These are phyloP conservation scores for Setaria viridis DNA, from an alignment of 202 grass and related monocot genomes.

Conservation along the genomic window DNA sequence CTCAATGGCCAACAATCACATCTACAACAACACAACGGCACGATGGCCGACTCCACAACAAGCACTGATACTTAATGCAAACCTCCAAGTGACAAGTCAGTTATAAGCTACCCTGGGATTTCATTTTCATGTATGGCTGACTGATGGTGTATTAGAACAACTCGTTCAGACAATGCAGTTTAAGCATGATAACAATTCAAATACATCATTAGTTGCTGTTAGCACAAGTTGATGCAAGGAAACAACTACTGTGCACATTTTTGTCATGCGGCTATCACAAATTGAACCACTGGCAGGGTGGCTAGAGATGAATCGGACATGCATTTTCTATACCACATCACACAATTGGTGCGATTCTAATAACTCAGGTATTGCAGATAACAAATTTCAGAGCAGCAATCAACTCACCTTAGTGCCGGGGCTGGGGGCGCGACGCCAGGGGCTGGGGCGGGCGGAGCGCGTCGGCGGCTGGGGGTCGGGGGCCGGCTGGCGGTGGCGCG, in stretches of 20 bases:
- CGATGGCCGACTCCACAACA: not conserved
- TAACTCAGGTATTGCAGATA: not conserved
- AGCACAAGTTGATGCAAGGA: not conserved
- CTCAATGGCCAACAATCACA: too few species aligned
- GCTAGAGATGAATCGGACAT: not conserved
- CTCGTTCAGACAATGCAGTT: not conserved
- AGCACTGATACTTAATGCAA: not conserved
- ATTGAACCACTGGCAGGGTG: not conserved
- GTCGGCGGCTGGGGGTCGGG: too few species aligned
- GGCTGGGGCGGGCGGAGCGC: too few species aligned
- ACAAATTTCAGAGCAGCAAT: not conserved
- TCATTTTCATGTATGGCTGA: not conserved
- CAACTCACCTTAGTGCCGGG: constrained; percentile 67
- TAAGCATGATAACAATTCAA: not conserved
- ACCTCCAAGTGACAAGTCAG: not conserved
- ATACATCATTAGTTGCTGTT: not conserved
- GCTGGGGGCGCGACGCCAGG: not conserved
- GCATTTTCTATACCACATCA: not conserved
- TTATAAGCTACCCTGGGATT: not conserved
- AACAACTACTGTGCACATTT: not conserved
- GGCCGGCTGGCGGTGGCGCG: too few species aligned
- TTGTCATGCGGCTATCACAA: not conserved
- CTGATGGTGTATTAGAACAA: not conserved
- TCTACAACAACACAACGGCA: too few species aligned
- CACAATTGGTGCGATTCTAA: not conserved